Conservation (phyloP, 495 filamentous ascomycete species). For the Darksidea phi region DNA sequence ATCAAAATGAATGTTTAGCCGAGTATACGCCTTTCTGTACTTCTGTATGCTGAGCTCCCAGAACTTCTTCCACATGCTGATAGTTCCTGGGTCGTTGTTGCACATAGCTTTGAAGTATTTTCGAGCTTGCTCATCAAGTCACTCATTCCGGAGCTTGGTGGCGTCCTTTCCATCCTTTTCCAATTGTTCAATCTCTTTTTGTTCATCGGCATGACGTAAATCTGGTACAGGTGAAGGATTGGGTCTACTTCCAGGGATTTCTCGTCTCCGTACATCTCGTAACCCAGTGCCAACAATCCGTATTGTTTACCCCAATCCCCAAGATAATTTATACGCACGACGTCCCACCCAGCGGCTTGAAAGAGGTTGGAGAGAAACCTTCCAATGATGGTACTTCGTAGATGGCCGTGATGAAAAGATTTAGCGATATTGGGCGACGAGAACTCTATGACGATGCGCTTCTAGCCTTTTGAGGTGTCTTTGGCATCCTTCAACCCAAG, state of each 20-base stretch:
- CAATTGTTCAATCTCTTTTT: conserved; percentile 41
- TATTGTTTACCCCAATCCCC: conserved; percentile 79
- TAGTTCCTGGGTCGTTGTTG: conserved; percentile 69
- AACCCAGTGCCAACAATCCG: conserved; percentile 67
- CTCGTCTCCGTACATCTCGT: conserved; percentile 62
- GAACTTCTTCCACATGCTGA: conserved; percentile 83
- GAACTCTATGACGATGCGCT: conserved; percentile 61
- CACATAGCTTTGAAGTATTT: conserved; percentile 93
- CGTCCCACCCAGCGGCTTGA: conserved; percentile 69
- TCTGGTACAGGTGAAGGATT: conserved; percentile 66
- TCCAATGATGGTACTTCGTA: conserved; percentile 75
- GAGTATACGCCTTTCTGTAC: conserved; percentile 38
- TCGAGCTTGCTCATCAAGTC: conserved; percentile 59
- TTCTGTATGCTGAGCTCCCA: conserved; percentile 61
- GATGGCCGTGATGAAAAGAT: conserved; percentile 69
- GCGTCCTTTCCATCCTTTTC: conserved; percentile 40
- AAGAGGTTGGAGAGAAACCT: conserved; percentile 69
- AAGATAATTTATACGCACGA: conserved; percentile 70
- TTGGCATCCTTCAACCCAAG: conserved; percentile 39
- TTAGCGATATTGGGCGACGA: conserved; percentile 77
- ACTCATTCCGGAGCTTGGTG: conserved; percentile 35
- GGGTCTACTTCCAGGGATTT: conserved; percentile 60
- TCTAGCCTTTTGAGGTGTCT: conserved; percentile 39
- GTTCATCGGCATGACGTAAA: conserved; percentile 53
- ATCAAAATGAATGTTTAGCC: conserved; percentile 82